These are phyloP conservation scores for Scheffersomyces lignicola DNA, from an alignment of 1,139 yeast genomes.

Conservation along the genomic window DNA sequence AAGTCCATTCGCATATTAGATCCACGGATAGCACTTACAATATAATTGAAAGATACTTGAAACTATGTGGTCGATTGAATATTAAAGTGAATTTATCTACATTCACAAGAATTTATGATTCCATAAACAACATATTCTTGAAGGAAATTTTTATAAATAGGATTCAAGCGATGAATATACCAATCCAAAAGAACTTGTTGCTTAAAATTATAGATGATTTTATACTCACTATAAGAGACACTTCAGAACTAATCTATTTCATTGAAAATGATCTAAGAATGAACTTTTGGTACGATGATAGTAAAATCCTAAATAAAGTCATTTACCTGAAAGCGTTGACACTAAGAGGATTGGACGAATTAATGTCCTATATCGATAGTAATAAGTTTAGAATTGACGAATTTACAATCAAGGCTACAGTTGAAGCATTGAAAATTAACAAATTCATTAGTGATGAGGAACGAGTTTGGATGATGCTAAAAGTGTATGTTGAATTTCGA, in stretches of 20 bases:
- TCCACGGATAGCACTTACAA: constrained; percentile 33
- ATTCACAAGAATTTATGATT: constrained; percentile 39
- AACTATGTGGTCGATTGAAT: constrained; percentile 25
- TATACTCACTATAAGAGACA: constrained; percentile 25
- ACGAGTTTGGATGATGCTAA: constrained; percentile 14
- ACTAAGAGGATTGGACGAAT: neutral
- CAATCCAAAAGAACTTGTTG: constrained; percentile 28
- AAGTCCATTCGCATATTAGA: constrained; percentile 35
- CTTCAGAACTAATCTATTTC: constrained; percentile 30
- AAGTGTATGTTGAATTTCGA: constrained; percentile 16
- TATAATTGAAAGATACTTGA: constrained; percentile 32
- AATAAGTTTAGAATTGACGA: constrained; percentile 9
- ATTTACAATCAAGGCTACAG: constrained; percentile 16
- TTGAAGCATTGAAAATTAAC: constrained; percentile 14
- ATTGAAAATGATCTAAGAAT: constrained; percentile 35
- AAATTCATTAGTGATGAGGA: constrained; percentile 7
- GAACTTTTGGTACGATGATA: constrained; percentile 30
- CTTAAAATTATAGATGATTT: constrained; percentile 39
- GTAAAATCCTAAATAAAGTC: constrained; percentile 32
- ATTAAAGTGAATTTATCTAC: constrained; percentile 38
- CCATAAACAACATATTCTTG: constrained; percentile 37
- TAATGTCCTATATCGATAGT: neutral
- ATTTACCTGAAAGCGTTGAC: constrained; percentile 17
- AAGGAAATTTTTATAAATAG: constrained; percentile 37
- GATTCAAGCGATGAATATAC: constrained; percentile 35